phyloP scores from a whole-genome alignment of 257 asterid genomes.

The Plantago major region DNA sequence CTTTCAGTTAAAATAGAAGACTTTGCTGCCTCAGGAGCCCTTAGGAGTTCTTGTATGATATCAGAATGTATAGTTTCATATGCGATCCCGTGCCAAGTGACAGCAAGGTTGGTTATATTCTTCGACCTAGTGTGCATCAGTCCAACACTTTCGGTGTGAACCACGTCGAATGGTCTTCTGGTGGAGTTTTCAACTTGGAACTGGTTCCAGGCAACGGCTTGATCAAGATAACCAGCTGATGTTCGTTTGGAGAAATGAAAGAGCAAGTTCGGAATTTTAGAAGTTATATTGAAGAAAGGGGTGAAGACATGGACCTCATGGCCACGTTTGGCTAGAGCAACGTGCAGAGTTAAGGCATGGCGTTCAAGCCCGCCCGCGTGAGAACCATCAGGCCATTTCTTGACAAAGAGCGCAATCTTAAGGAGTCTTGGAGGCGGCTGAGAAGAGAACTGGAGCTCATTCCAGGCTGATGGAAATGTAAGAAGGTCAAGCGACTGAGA shows the following conservation, averaged over 20 bases:
- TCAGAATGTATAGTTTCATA: slow-evolving; percentile 73
- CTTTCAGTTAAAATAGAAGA: slow-evolving; percentile 33
- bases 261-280: slow-evolving; percentile 24
- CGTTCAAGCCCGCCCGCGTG: slow-evolving; percentile 76
- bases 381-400: slow-evolving; percentile 59
- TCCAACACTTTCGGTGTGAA: slow-evolving; percentile 72
- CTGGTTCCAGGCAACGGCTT: slow-evolving; percentile 54
- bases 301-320: slow-evolving; percentile 78
- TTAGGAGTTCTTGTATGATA: slow-evolving; percentile 55
- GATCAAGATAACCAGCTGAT: slow-evolving; percentile 61
- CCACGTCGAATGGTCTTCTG: slow-evolving; percentile 50
- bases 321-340: slow-evolving; percentile 56
- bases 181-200: slow-evolving; percentile 41
- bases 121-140: slow-evolving; percentile 64
- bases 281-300: slow-evolving; percentile 26
- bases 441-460: slow-evolving; percentile 39
- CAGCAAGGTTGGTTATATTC: slow-evolving; percentile 49
- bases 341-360: slow-evolving; percentile 66
- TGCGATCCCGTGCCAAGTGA: slow-evolving; percentile 79
- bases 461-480: slow-evolving; percentile 48
- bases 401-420: slow-evolving; percentile 63
- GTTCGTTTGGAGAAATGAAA: slow-evolving; percentile 64
- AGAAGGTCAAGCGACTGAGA: slow-evolving; percentile 37
- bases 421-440: slow-evolving; percentile 36
- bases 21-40: slow-evolving; percentile 27